phyloP scores from a whole-genome alignment of 257 asterid species.

The Forsythia viridissima region DNA sequence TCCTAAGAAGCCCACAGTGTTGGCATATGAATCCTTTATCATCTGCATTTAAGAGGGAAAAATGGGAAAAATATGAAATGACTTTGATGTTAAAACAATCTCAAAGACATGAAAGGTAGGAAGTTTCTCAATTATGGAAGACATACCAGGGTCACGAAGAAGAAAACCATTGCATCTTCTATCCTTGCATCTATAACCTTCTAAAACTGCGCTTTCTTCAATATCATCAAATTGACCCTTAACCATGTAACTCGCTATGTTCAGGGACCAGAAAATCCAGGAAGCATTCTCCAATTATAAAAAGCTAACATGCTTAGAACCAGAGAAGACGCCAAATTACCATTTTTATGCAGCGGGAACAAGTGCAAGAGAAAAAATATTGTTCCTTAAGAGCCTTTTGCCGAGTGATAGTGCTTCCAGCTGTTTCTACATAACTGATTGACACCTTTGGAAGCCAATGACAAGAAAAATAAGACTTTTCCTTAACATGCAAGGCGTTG shows the following conservation, averaged over 20 bases:
- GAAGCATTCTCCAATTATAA: constrained; percentile 1
- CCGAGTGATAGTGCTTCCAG: constrained; percentile 92
- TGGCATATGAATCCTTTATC: constrained; percentile 78
- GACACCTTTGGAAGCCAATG: constrained; percentile 52
- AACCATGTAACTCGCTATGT: constrained; percentile 23
- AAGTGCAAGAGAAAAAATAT: constrained; percentile 79
- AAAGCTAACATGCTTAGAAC: constrained; percentile 18
- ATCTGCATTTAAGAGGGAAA: constrained; percentile 44
- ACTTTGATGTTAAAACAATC: constrained; percentile 12
- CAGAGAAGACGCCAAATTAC: constrained; percentile 36
- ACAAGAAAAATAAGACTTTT: constrained; percentile 25
- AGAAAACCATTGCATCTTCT: constrained; percentile 68
- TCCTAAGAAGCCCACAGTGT: constrained; percentile 78
- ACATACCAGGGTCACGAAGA: constrained; percentile 64
- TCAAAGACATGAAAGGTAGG: constrained; percentile 2
- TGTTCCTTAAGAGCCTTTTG: constrained; percentile 90
- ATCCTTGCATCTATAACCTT: constrained; percentile 85
- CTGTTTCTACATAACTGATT: constrained; percentile 89
- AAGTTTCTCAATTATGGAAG: constrained; percentile 1
- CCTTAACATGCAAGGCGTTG: constrained; percentile 7
- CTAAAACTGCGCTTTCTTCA: constrained; percentile 82
- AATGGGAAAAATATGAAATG: constrained; percentile 16
- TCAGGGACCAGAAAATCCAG: constrained; percentile 22
- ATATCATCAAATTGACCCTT: constrained; percentile 82
- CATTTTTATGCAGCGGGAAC: constrained; percentile 76